A percentile compares a stretch with the other conserved stretches of the same genome.
These are phyloP conservation scores for Nannizziopsis barbatae DNA, from an alignment of 2,329 filamentous ascomycete species.

Conservation along the genomic window DNA sequence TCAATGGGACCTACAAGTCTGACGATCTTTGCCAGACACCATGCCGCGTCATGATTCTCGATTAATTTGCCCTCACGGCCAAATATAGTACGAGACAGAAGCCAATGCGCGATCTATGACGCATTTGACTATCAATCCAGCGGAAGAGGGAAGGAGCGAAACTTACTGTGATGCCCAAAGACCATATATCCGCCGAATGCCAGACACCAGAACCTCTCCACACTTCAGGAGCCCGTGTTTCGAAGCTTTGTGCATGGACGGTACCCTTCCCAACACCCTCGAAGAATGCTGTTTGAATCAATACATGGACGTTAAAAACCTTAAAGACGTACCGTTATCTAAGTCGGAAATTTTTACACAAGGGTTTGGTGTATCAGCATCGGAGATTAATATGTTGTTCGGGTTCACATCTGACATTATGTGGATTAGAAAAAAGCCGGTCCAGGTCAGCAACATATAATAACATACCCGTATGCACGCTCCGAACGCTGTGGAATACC, in stretches of 20 bases:
- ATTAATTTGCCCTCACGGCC: slow-evolving; percentile 5
- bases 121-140: neutral
- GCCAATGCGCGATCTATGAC: slow-evolving; percentile 10
- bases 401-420: slow-evolving; percentile 11
- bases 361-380: slow-evolving; percentile 8
- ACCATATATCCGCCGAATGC: slow-evolving; percentile 13
- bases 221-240: slow-evolving; percentile 13
- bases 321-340: slow-evolving; percentile 9
- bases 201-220: slow-evolving; percentile 10
- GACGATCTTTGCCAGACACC: slow-evolving; percentile 13
- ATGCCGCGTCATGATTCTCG: slow-evolving; percentile 11
- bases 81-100: slow-evolving; percentile 10
- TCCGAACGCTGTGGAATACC: slow-evolving; percentile 9
- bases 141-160: neutral
- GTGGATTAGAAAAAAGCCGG: too few species aligned
- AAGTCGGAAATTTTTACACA: slow-evolving; percentile 13
- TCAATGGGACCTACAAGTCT: slow-evolving; percentile 9
- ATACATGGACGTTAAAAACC: neutral
- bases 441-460: too few species aligned
- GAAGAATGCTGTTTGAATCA: slow-evolving; percentile 1
- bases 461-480: slow-evolving; percentile 12
- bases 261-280: slow-evolving; percentile 10
- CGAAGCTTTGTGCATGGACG: slow-evolving; percentile 10
- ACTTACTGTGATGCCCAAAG: slow-evolving; percentile 11
- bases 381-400: slow-evolving; percentile 13